Evolutionary conservation across 23 red algal genomes (phyloP), one percentile per base, ranked within the genome.

Genomic region (Gracilaria gracilis): DNA sequence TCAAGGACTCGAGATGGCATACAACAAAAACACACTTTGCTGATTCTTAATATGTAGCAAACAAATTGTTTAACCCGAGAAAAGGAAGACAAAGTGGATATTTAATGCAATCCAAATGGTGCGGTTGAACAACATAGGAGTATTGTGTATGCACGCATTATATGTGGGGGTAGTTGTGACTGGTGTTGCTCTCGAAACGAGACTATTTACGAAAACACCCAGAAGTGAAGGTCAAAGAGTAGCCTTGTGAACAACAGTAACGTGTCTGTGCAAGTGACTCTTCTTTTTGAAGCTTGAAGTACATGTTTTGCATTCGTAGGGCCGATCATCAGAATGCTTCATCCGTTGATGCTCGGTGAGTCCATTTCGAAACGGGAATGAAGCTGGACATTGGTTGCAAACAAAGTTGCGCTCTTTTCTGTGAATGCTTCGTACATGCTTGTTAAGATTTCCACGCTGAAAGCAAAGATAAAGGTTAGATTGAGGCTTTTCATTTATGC

Each of bases 361-460:
- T n/a, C 90, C 90, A 42, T 93, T 93, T 33, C 90, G 67, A 70
- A 93, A 93, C 9, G 83, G 83, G 36, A 93, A 93, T 4, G 90
- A 75, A 34, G 90, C 81, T 9, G 70, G 79, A 47, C 90, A 93
- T 47, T 85, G 83, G 13, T 86, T 81, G 72, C 90, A 93, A 12
- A 80, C 42, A 40, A 86, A 93, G 57, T 86, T 79, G 24, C 90
- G 80, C 64, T 93, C 90, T 37, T 86, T 85, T 57, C 83, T 64
- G 40, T 93, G 90, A 69, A 93, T 86, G 81, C 81, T 86, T 67
- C 90, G 33, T 25, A 93, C 38, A 29, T 93, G 90, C 57, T 93
- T 93, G 69, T 86, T 85, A 28, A 93, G 80, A 69, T 93, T 90
- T 48, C 87, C 87, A 17, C 75, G 71, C 84, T 88, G 44, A 34